phyloP scores from a whole-genome alignment of 495 filamentous ascomycete genomes.

The Trichoderma parareesei region DNA sequence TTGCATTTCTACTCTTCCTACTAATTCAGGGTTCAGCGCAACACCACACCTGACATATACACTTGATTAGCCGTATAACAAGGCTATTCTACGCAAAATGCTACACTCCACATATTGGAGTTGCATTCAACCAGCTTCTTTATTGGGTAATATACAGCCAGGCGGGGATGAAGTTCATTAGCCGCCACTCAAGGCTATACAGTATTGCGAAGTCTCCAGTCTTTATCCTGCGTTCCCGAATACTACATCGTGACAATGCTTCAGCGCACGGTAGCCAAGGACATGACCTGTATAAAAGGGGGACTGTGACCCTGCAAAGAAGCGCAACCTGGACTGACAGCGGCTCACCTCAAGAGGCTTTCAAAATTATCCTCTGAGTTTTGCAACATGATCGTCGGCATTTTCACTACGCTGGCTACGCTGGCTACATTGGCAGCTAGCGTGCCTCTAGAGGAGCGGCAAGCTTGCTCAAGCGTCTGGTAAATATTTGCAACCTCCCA shows the following conservation, averaged over 20 bases:
- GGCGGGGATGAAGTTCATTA: background rate
- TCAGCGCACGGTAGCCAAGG: background rate
- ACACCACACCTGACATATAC: background rate
- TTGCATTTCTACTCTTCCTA: background rate
- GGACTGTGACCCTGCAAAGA: background rate
- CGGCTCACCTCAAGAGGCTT: background rate
- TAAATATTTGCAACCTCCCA: background rate
- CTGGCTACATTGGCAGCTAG: slow-evolving; percentile 16
- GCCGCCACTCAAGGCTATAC: slow-evolving; percentile 9
- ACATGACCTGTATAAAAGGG: background rate
- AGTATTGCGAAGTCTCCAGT: background rate
- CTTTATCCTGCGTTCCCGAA: background rate
- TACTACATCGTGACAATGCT: background rate
- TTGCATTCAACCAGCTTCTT: slow-evolving; percentile 1
- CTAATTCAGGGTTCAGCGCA: background rate
- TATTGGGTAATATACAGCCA: background rate
- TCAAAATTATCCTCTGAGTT: background rate
- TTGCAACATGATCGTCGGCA: background rate
- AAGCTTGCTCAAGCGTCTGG: slow-evolving; percentile 17
- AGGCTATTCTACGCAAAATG: background rate
- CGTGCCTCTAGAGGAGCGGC: slow-evolving; percentile 18
- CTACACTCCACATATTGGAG: background rate
- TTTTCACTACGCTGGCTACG: slow-evolving; percentile 18
- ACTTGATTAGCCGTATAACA: background rate
- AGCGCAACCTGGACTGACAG: background rate